Base-by-base conservation (phyloP, 2,329 filamentous ascomycete genomes). In the Diaporthe nobilis region DNA sequence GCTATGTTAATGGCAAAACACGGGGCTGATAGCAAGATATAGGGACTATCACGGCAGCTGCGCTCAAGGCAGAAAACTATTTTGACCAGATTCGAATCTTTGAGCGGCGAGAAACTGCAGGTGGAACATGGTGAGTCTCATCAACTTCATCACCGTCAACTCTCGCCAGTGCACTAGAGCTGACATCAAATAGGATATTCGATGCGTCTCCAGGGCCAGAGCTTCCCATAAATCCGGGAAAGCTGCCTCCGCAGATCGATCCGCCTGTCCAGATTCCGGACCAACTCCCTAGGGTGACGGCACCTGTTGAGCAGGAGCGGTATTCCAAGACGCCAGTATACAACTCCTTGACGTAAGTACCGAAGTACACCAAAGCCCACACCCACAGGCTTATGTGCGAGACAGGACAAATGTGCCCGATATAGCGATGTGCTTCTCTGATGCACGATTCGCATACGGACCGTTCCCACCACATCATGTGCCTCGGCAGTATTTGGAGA, bases 371-470 rank as follows among this genome's bases (percentile, higher is more conserved):
- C 0, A 3, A 3, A 3, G 13, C 47, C 2, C 12, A 61, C 12
- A n/a, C 47, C 2, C 12, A 61, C 5, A 68, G 22, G 60, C 63
- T 31, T 44, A 57, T 34, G 2, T 4, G 10, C 3, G 10, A 12
- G 7, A 20, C 51, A 85, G 89, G 1, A 91, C 90, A 1, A 91
- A 91, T 67, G 88, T 91, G 0, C 89, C 89, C 0, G 86, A 88
- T 53, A 87, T 90, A 47, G 88, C 88, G 31, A 91, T 90, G 89
- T 86, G 83, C 6, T 90, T 90, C 77, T 90, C 89, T 0, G 89
- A 91, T 75, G 63, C 82, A 1, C 83, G 83, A 0, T 91, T 91
- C 77, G 82, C 89, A 0, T 90, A 90, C 74, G 89, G 89, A 0
- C 88, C 89, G 0, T 91, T 91, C 78, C 87, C 86, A 17, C 89